phyloP scores from a whole-genome alignment of 2,329 filamentous ascomycete genomes.

The Tothia fuscella region DNA sequence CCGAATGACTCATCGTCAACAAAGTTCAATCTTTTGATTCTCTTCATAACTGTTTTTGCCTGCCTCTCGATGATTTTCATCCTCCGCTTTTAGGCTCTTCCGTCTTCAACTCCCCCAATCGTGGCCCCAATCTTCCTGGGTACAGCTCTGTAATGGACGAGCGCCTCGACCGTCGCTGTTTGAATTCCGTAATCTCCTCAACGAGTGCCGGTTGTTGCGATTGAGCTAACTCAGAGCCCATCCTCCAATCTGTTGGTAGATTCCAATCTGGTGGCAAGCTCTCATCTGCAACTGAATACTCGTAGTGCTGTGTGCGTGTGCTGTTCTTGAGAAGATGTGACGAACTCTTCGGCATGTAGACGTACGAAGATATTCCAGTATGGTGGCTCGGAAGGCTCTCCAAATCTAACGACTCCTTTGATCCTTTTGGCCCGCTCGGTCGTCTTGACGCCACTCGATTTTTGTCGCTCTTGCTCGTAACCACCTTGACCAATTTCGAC shows the following conservation, averaged over 20 bases:
- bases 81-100: too few relatives aligned
- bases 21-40: too few relatives aligned
- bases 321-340: background rate
- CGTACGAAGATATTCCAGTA: background rate
- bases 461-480: slow-evolving; percentile 1
- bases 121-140: slow-evolving; percentile 1
- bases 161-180: background rate
- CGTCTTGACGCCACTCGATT: background rate
- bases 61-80: too few relatives aligned
- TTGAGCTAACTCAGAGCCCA: background rate
- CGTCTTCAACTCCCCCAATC: too few relatives aligned
- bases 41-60: too few relatives aligned
- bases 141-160: slow-evolving; percentile 5
- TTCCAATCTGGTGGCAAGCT: background rate
- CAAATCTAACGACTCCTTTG: background rate
- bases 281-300: background rate
- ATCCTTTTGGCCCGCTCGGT: background rate
- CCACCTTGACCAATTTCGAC: slow-evolving; percentile 7
- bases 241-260: slow-evolving; percentile 3
- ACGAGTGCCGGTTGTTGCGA: background rate
- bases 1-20: too few relatives aligned
- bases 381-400: background rate
- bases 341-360: slow-evolving; percentile 3
- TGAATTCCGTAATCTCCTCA: slow-evolving; percentile 4
- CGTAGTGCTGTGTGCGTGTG: background rate